Base-by-base conservation (phyloP, 2,329 filamentous ascomycete species). In the Penicillium sclerotigenum region DNA sequence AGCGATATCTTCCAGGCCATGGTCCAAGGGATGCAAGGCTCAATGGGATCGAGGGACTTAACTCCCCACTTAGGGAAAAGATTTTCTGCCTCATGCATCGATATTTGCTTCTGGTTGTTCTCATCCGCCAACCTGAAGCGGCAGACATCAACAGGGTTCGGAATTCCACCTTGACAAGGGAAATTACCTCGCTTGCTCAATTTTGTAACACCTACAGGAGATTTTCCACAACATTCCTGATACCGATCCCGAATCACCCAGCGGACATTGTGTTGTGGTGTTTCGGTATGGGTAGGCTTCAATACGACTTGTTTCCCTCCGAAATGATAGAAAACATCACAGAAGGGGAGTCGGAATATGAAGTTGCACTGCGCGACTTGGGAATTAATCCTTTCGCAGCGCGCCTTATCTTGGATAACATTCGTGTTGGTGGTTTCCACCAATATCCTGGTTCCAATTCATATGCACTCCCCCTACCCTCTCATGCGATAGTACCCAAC, bases 331-430 rank as follows among this genome's bases (percentile, higher is more conserved):
- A n/a, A 90, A 71, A 86, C 85, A 0, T 69, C 76, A 33, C 89
- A 85, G 85, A 89, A 91, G 68, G 43, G 83, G 10, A 88, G 29
- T 46, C 43, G 0, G 43, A 46, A 7, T 46, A 46, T n/a, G 43
- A 46, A 24, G 14, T 46, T 9, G 29, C 89, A 59, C 75, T 92
- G 24, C 79, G 87, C 14, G 77, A 79, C 24, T 80, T 81, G 1
- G 89, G 89, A 0, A 70, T 91, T 67, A 91, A 92, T 70, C 80
- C 83, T 0, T 90, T 84, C 68, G 88, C 87, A 2, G 88, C 89
- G 3, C 88, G 91, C 68, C 77, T 78, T 10, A 76, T 90, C 1
- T 72, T 89, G 33, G 52, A 47, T 18, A 45, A 59, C 8, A 14
- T 49, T 40, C 41, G 29, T 14, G 29, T 46, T 24, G 14, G 43